phyloP scores from a whole-genome alignment of 2,329 filamentous ascomycete species.

The Trichocomaceae sp. region DNA sequence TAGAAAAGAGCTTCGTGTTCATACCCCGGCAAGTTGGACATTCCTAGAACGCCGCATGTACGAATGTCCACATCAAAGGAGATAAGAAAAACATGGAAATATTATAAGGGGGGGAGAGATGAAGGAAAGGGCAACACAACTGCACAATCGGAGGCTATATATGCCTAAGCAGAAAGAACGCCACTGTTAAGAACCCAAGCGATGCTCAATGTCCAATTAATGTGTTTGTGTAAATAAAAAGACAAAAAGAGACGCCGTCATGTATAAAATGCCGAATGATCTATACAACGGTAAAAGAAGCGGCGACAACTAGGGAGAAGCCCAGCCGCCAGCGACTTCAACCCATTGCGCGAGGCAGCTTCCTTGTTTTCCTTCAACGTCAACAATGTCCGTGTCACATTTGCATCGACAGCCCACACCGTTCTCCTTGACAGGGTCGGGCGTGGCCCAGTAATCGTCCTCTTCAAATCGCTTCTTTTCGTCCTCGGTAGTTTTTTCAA shows the following conservation, averaged over 20 bases:
- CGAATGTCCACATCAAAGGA: slow-evolving; percentile 5
- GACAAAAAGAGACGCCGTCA: slow-evolving; percentile 18
- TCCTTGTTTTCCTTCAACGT: slow-evolving; percentile 95
- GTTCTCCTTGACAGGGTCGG: slow-evolving; percentile 84
- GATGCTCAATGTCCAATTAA: slow-evolving; percentile 29
- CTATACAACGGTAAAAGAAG: slow-evolving; percentile 20
- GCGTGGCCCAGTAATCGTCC: slow-evolving; percentile 90
- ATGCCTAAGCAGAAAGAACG: slow-evolving; percentile 22
- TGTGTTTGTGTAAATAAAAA: slow-evolving; percentile 7
- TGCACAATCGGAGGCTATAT: slow-evolving; percentile 7
- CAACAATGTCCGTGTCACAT: slow-evolving; percentile 94
- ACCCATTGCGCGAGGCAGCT: slow-evolving; percentile 96
- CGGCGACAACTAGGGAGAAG: slow-evolving; percentile 45
- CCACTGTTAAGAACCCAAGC: slow-evolving; percentile 26
- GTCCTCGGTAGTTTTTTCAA: slow-evolving; percentile 73
- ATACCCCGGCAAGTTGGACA: not conserved
- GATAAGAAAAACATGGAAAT: slow-evolving; percentile 6
- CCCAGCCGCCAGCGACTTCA: slow-evolving; percentile 91
- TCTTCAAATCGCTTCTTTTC: slow-evolving; percentile 82
- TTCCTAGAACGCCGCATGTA: slow-evolving; percentile 9
- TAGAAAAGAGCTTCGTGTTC: not conserved
- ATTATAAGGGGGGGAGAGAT: not conserved
- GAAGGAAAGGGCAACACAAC: not conserved
- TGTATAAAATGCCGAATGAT: slow-evolving; percentile 22
- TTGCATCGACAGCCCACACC: slow-evolving; percentile 93